phyloP scores from a whole-genome alignment of 1,139 yeast genomes.

The Debaryomyces coudertii region DNA sequence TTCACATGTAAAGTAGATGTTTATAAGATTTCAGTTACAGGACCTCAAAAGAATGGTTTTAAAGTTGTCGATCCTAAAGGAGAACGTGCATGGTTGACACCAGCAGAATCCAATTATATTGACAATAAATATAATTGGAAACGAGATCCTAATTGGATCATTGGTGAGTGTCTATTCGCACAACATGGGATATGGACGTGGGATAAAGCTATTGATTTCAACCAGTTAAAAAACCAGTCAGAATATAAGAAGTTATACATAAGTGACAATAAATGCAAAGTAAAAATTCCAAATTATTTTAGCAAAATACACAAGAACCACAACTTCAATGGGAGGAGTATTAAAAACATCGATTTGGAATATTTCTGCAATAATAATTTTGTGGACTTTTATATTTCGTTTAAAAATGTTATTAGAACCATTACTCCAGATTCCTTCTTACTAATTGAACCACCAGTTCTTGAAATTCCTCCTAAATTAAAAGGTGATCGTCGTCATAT shows the following conservation, averaged over 20 bases:
- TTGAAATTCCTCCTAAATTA: slow-evolving; percentile 75
- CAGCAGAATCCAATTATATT: slow-evolving; percentile 36
- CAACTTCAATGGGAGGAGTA: slow-evolving; percentile 19
- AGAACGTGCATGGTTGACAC: slow-evolving; percentile 64
- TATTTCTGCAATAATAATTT: slow-evolving; percentile 67
- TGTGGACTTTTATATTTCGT: slow-evolving; percentile 56
- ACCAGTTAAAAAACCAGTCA: slow-evolving; percentile 21
- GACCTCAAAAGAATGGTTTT: slow-evolving; percentile 68
- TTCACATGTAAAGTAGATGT: slow-evolving; percentile 63
- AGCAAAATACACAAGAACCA: slow-evolving; percentile 28
- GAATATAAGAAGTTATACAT: slow-evolving; percentile 35
- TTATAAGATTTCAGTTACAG: slow-evolving; percentile 68
- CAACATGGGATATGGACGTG: slow-evolving; percentile 74
- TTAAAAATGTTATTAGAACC: slow-evolving; percentile 52
- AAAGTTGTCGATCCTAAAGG: slow-evolving; percentile 69
- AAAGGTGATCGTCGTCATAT: slow-evolving; percentile 50
- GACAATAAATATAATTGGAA: slow-evolving; percentile 74
- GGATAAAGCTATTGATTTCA: slow-evolving; percentile 33
- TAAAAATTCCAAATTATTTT: slow-evolving; percentile 37
- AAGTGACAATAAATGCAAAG: slow-evolving; percentile 32
- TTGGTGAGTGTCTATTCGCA: slow-evolving; percentile 80
- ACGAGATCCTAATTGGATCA: slow-evolving; percentile 63
- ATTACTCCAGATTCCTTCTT: slow-evolving; percentile 53
- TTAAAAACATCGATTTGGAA: slow-evolving; percentile 47
- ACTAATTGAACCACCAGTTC: slow-evolving; percentile 81